Conservation (phyloP, 176 grass and related monocot genomes). For the Puya raimondii region DNA sequence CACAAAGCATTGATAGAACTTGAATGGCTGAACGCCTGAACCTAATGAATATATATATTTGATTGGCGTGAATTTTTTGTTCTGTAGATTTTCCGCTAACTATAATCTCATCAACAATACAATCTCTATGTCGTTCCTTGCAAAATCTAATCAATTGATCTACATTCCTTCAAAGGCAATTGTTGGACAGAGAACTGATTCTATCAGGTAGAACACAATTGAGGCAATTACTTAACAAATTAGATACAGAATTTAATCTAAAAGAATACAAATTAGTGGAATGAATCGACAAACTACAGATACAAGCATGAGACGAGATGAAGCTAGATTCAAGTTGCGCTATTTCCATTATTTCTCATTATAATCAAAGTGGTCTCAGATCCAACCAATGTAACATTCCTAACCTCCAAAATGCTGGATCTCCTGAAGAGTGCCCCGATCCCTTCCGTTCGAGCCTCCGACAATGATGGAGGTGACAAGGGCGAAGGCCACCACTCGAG, state of each 20-base stretch:
- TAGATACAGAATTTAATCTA: not conserved
- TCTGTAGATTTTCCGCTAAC: too few species aligned
- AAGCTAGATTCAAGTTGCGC: not conserved
- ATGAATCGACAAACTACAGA: not conserved
- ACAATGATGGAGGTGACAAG: too few species aligned
- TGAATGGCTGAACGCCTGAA: too few species aligned
- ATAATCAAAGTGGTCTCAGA: conserved; percentile 33
- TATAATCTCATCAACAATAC: too few species aligned
- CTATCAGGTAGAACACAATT: not conserved
- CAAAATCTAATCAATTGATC: too few species aligned
- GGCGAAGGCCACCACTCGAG: conserved; percentile 12
- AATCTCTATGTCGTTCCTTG: too few species aligned
- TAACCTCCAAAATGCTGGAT: conserved; percentile 35
- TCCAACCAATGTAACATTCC: conserved; percentile 39
- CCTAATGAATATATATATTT: too few species aligned
- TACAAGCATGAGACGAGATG: not conserved
- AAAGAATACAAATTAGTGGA: not conserved
- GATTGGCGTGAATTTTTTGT: too few species aligned
- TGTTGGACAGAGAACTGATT: not conserved
- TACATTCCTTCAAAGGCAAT: too few species aligned
- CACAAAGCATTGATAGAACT: too few species aligned
- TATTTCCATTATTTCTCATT: conserved; percentile 47
- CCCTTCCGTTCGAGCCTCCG: not conserved
- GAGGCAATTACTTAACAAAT: not conserved
- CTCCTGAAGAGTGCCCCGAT: conserved; percentile 47